Base-by-base conservation (phyloP, 1,284 basidiomycete genomes). In the Ceratobasidium sp. region DNA sequence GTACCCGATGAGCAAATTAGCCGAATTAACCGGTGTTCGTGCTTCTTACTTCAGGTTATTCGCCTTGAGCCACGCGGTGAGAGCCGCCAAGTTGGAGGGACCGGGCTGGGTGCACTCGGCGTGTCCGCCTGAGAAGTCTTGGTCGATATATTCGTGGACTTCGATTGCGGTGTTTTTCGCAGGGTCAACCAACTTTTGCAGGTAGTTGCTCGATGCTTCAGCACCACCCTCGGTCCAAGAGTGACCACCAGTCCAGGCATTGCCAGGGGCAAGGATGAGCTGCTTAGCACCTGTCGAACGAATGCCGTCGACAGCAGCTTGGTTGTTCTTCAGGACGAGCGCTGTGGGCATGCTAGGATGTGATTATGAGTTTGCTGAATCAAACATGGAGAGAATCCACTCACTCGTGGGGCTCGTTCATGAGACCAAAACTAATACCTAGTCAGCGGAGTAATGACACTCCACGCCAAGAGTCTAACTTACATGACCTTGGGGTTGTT, bases 191-290 rank as follows among this genome's bases (percentile, higher is more conserved):
- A 89, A 81, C 80, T 85, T 84, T 67, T 86, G 85, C 83, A 89
- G 63, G 78, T 87, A 87, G 33, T 87, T 85, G 63, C 86, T 87
- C 0, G 87, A 87, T 0, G 88, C 87, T 4, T 80, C 82, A 53
- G 80, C 69, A n/a, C 79, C 78, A n/a, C 70, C 78, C 75, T 88
- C 86, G 1, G 85, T 87, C 86, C 85, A 88, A 0, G 87, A 84
- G 77, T 88, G 87, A 0, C 87, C 87, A 2, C 87, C 87, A 33
- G 87, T 88, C 73, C 85, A 88, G 1, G 85, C 87, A 63, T 88
- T 88, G 15, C 87, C 87, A 6, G 87, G 87, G 15, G 87, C 87
- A 15, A 88, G 83, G 71, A 88, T 87, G 49, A 88, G 84, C 78
- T 88, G 87, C 0, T 58, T 72, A 7, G 87, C 87, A n/a, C 87